Base-by-base conservation (phyloP, 495 filamentous ascomycete genomes). In the Penicillium steckii region DNA sequence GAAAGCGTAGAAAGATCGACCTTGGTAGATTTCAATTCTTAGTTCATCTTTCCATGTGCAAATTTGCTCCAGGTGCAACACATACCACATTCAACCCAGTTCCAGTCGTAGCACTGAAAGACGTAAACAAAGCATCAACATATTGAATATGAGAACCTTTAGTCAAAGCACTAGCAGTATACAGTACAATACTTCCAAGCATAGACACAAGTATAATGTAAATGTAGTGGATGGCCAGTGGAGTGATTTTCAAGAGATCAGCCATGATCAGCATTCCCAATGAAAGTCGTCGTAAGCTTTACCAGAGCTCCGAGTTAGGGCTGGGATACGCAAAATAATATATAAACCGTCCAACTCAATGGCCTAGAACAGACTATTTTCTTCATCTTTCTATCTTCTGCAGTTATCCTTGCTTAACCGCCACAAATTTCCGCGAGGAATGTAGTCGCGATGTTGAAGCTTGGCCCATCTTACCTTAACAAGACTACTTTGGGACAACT, bases 101-200 rank as follows among this genome's bases (percentile, higher is more conserved):
- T 45, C 85, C 77, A 9, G 89, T 92, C 80, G 93, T 91, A 23
- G 90, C 88, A 56, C 82, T 87, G 46, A 87, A 81, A 42, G 80
- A 78, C 38, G 94, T 72, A 63, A 92, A 96, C 17, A 95, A 72
- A 21, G 83, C 80, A 65, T 95, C 88, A 13, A 79, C 79, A 72
- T 89, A 95, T 51, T 74, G 76, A 55, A 95, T 78, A 55, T 78
- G 85, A 25, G 71, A 65, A 26, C 71, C 61, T 17, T 82, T 81
- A 18, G 71, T 79, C 3, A 86, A 84, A 10, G 86, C 53, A 44
- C 86, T 88, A 26, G 78, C 74, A 27, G 5, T 47, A 88, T 53
- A 32, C 29, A 32, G 29, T 32, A 32, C 29, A 32, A 3, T 37
- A 37, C 15, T 15, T 37, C 33, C n/a, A 37, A 37, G 33, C 38